phyloP scores from a whole-genome alignment of 106 monocot species.

The Hemerocallis citrina region DNA sequence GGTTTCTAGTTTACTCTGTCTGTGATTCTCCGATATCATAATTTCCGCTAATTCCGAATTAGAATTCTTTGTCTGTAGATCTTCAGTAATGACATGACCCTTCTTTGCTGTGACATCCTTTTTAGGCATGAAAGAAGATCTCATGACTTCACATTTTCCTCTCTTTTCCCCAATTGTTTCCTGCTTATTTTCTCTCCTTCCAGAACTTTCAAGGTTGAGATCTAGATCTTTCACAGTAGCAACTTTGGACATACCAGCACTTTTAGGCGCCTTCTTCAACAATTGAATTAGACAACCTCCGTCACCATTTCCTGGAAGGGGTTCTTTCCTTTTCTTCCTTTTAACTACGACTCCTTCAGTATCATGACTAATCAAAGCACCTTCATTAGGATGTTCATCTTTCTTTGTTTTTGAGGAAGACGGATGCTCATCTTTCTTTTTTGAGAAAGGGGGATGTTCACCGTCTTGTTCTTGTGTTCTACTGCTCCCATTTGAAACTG shows the following conservation, averaged over 20 bases:
- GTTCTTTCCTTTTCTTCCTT: conserved; percentile 4
- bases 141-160: background rate
- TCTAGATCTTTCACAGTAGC: background rate
- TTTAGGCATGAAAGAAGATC: background rate
- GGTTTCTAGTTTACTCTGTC: background rate
- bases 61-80: background rate
- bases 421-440: background rate
- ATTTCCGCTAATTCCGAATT: background rate
- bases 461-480: background rate
- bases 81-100: background rate
- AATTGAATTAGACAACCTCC: conserved; percentile 34
- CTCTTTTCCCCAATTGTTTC: conserved; percentile 2
- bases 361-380: background rate
- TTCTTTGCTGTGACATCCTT: background rate
- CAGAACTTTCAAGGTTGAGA: conserved; percentile 1
- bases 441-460: background rate
- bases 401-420: background rate
- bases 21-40: background rate
- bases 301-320: conserved; percentile 19
- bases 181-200: background rate
- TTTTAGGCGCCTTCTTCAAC: conserved; percentile 28
- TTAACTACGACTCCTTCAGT: background rate
- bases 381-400: background rate
- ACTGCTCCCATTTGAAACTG: background rate
- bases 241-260: conserved; percentile 6